Conservation (phyloP, 306 rosid genomes). For the Urtica urens region DNA sequence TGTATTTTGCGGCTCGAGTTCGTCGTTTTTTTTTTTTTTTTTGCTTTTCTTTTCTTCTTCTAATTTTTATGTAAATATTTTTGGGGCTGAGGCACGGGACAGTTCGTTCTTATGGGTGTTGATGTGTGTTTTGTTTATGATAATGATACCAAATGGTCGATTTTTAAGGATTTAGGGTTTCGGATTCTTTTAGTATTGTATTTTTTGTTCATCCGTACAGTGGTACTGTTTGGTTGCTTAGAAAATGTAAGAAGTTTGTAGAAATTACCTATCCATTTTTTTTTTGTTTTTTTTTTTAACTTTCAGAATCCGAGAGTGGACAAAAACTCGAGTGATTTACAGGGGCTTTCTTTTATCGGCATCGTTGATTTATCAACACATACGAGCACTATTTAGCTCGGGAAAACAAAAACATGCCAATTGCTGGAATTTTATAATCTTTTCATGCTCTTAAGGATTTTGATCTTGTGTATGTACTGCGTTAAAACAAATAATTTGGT, state of each 20-base stretch:
- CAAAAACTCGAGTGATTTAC: not conserved
- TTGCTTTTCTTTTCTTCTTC: not conserved
- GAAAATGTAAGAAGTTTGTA: not conserved
- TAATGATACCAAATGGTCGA: not conserved
- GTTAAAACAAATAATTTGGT: too few relatives aligned
- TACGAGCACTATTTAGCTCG: too few relatives aligned
- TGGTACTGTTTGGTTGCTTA: not conserved
- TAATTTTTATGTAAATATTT: not conserved
- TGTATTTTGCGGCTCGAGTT: too few relatives aligned
- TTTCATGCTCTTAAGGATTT: too few relatives aligned
- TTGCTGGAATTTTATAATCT: too few relatives aligned
- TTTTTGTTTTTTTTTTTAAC: not conserved
- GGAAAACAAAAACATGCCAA: too few relatives aligned
- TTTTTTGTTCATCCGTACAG: not conserved
- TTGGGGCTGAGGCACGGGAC: not conserved
- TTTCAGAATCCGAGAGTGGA: not conserved
- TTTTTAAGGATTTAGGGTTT: not conserved
- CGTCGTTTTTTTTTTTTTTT: slow-evolving; percentile 1
- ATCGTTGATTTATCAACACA: too few relatives aligned
- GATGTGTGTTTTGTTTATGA: not conserved
- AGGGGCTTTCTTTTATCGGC: not conserved
- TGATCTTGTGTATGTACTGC: too few relatives aligned
- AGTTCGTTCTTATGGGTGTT: not conserved
- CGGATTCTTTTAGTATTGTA: not conserved
- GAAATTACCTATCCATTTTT: not conserved